These are phyloP conservation scores for Zasmidium cellare DNA, from an alignment of 2,329 filamentous ascomycete species.

Conservation along the genomic window DNA sequence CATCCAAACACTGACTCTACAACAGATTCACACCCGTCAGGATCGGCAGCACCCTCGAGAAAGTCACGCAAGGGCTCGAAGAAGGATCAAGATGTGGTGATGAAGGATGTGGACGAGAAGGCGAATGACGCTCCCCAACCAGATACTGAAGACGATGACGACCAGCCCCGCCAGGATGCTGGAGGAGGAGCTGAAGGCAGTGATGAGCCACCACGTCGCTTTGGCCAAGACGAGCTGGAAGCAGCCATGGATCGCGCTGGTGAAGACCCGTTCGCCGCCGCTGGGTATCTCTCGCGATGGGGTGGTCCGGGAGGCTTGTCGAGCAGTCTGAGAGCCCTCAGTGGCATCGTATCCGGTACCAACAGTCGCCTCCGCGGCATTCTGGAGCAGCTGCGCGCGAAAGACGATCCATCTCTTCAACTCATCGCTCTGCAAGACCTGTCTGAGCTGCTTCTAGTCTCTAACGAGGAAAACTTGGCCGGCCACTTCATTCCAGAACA, in stretches of 20 bases:
- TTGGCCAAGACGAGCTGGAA: conserved; percentile 61
- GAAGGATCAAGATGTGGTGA: conserved; percentile 35
- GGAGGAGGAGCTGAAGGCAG: conserved; percentile 35
- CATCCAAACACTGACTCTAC: conserved; percentile 23
- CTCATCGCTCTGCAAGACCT: conserved; percentile 90
- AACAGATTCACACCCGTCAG: conserved; percentile 38
- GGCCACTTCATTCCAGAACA: conserved; percentile 93
- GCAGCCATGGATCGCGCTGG: conserved; percentile 36
- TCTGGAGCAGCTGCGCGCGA: conserved; percentile 66
- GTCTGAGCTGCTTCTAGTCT: conserved; percentile 88
- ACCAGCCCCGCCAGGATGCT: conserved; percentile 55
- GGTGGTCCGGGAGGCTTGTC: conserved; percentile 67
- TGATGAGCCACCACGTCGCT: conserved; percentile 64
- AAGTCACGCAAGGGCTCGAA: conserved; percentile 34
- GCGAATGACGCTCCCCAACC: conserved; percentile 35
- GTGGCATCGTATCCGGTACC: conserved; percentile 87
- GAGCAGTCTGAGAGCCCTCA: conserved; percentile 80
- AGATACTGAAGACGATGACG: conserved; percentile 37
- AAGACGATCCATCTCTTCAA: conserved; percentile 83
- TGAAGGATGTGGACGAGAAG: conserved; percentile 35
- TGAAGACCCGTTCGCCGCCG: conserved; percentile 59
- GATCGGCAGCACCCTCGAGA: conserved; percentile 31
- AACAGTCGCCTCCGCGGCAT: conserved; percentile 71
- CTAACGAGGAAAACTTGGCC: conserved; percentile 93
- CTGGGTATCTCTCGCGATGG: conserved; percentile 66